phyloP scores from a whole-genome alignment of 495 filamentous ascomycete genomes.

The Hapsidospora chrysogenum region DNA sequence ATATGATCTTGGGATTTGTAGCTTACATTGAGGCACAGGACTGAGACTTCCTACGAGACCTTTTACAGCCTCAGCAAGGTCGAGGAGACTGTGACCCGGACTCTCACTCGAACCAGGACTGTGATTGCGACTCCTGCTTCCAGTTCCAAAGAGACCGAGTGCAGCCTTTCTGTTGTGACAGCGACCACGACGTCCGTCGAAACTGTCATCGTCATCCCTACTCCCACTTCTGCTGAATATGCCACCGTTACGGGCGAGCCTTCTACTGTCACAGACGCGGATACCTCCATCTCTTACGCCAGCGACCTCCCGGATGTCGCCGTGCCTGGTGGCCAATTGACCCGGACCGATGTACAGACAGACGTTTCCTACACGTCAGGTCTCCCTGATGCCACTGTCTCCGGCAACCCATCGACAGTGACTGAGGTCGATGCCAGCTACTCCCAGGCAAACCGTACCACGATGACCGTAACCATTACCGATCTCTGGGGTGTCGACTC shows the following conservation, averaged over 20 bases:
- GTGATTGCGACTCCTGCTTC: too few relatives aligned
- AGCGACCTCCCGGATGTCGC: slow-evolving; percentile 2
- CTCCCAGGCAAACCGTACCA: not conserved
- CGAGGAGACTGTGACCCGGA: too few relatives aligned
- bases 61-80: too few relatives aligned
- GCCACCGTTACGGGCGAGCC: slow-evolving; percentile 1
- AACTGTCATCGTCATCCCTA: slow-evolving; percentile 5
- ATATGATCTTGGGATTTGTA: too few relatives aligned
- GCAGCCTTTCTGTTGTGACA: too few relatives aligned
- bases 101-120: too few relatives aligned
- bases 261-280: slow-evolving; percentile 4
- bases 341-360: slow-evolving; percentile 1
- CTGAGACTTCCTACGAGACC: too few relatives aligned
- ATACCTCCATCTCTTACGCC: slow-evolving; percentile 4
- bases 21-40: too few relatives aligned
- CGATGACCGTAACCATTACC: not conserved
- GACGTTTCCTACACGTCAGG: not conserved
- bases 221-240: slow-evolving; percentile 1
- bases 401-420: slow-evolving; percentile 1
- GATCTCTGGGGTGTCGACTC: slow-evolving; percentile 1
- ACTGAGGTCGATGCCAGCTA: slow-evolving; percentile 8
- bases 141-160: too few relatives aligned
- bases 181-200: slow-evolving; percentile 4
- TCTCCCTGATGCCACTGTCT: slow-evolving; percentile 4
- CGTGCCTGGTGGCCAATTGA: not conserved